Base-by-base conservation (phyloP, 148 eudicot genomes). In the Dianthus caryophyllus region DNA sequence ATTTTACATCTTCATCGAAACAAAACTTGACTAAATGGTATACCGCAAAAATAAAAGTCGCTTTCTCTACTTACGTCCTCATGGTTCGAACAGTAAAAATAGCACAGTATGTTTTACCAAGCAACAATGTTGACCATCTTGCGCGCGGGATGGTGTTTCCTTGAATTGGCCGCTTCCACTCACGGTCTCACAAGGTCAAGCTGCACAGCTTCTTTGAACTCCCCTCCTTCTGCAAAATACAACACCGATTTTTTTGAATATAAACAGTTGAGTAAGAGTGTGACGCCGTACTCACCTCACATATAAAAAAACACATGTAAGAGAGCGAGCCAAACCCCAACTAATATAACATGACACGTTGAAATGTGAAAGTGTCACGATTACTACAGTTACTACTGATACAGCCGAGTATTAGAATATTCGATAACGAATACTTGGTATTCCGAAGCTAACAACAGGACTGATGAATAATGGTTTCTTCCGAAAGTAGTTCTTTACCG, bases 221-320 rank as follows among this genome's bases (percentile, higher is more conserved):
- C 26, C 59, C 16, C 31, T 13, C 25, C n/a, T 54, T 54, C 59
- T 54, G 59, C 59, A 54, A 25, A 54, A 54, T 26, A 54, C 31
- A 54, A 24, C 24, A 25, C 16, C 17, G 26, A 25, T 25, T 25
- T 12, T 29, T 52, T 54, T 24, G 59, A 54, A 54, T 25, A 54
- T 54, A 14, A 11, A 26, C 33, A 24, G 25, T 54, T 33, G 59
- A 26, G 0, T 14, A 54, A 14, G 30, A 3, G 59, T 2, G 10
- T 52, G 14, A 52, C 15, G 9, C 57, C 12, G 24, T n/a, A 14
- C 3, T 2, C 4, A 52, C 3, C 15, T 54, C 30, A 4, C 8
- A 0, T 54, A 12, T 10, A 30, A 54, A 21, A 4, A 51, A 15
- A 46, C 5, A 18, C 54, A 14, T 26, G 2, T 26, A 26, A 1